phyloP scores from a whole-genome alignment of 768 basidiomycete species.

The Kwoniella shandongensis region DNA sequence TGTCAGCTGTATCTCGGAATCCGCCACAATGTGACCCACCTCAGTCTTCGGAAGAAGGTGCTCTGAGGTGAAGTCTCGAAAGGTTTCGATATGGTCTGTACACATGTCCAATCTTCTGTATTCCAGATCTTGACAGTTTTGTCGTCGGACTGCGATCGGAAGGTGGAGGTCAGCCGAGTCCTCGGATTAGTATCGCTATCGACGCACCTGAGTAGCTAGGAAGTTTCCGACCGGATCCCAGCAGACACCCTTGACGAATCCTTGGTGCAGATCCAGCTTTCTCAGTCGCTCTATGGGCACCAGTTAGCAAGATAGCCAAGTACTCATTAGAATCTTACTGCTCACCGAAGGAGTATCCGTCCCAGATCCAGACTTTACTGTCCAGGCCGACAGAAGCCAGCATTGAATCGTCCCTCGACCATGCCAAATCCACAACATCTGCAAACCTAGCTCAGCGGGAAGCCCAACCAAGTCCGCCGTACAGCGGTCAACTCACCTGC shows the following conservation, averaged over 20 bases:
- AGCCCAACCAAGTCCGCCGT: neutral
- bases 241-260: slow-evolving; percentile 97
- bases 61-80: slow-evolving; percentile 92
- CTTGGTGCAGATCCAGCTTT: slow-evolving; percentile 84
- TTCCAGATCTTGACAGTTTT: slow-evolving; percentile 95
- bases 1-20: neutral
- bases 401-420: slow-evolving; percentile 89
- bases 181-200: neutral
- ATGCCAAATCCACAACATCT: slow-evolving; percentile 95
- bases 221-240: slow-evolving; percentile 99
- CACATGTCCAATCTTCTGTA: slow-evolving; percentile 84
- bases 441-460: slow-evolving; percentile 2
- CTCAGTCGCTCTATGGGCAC: slow-evolving; percentile 69
- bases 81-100: slow-evolving; percentile 80
- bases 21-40: slow-evolving; percentile 57
- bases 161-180: neutral
- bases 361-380: slow-evolving; percentile 88
- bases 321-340: too few relatives aligned
- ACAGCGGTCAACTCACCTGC: slow-evolving; percentile 66
- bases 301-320: too few relatives aligned
- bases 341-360: slow-evolving; percentile 83
- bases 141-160: slow-evolving; percentile 72
- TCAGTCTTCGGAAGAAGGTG: slow-evolving; percentile 88
- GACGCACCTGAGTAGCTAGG: slow-evolving; percentile 74
- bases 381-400: slow-evolving; percentile 93